Conservation (phyloP, 208 protist genomes). For the Trypanosoma avium region DNA sequence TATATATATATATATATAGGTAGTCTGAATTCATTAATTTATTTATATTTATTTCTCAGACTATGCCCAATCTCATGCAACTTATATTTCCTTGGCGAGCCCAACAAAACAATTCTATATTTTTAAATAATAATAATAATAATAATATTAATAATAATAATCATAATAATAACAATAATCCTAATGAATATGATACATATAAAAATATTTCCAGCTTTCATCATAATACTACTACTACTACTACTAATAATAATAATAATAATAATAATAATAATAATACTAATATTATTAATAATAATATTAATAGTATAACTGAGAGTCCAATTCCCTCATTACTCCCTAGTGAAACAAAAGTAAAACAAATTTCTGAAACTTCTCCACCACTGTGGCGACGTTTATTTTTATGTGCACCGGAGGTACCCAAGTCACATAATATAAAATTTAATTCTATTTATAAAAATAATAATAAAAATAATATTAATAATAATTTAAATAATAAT, state of each 20-base stretch:
- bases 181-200: no score
- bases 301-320: neutral
- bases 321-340: neutral
- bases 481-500: neutral
- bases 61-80: neutral
- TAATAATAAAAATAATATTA: neutral
- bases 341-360: no score
- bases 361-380: constrained; percentile 3
- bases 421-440: neutral
- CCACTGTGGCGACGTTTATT: constrained; percentile 43
- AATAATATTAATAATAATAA: no score
- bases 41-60: no score
- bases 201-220: neutral
- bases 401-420: constrained; percentile 53
- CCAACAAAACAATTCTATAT: no score
- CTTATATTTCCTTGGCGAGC: neutral
- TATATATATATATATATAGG: constrained; percentile 8
- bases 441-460: neutral
- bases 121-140: no score
- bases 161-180: no score
- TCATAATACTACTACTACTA: neutral
- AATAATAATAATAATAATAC: neutral
- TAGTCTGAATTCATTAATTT: no score
- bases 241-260: neutral
- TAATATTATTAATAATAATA: neutral